Percentiles rank a stretch among this genome's conserved stretches.
Evolutionary conservation across 208 protist species (phyloP).

Genomic region (Tritrichomonas musculus): DNA sequence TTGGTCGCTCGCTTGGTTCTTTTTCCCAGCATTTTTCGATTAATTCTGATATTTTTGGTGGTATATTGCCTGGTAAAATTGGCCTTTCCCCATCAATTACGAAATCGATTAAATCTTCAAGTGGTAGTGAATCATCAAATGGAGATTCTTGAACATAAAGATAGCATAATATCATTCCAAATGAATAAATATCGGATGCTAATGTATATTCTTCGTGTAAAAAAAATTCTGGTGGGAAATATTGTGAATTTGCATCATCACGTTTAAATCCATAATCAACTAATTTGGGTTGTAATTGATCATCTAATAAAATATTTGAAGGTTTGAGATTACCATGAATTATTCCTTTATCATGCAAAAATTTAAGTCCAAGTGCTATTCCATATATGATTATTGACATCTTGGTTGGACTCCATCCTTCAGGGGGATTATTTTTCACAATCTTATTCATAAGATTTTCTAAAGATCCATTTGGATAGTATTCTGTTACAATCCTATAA

Average conservation of each 20-base stretch:
- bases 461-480: neutral
- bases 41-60: neutral
- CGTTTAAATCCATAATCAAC: neutral
- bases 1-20: neutral
- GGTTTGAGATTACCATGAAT: neutral
- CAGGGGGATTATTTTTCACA: neutral
- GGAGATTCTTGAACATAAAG: neutral
- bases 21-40: neutral
- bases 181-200: neutral
- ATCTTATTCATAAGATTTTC: neutral
- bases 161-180: neutral
- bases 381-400: neutral
- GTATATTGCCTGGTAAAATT: neutral
- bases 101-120: neutral
- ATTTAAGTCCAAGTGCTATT: neutral
- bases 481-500: neutral
- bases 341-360: neutral
- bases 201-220: neutral
- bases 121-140: neutral
- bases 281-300: neutral
- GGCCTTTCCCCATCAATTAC: neutral
- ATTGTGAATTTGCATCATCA: neutral
- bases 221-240: neutral
- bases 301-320: neutral
- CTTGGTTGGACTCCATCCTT: neutral